Evolutionary conservation across 495 filamentous ascomycete species (phyloP), one percentile per base, ranked within the genome.

Genomic region (Filosporella fistucella): DNA sequence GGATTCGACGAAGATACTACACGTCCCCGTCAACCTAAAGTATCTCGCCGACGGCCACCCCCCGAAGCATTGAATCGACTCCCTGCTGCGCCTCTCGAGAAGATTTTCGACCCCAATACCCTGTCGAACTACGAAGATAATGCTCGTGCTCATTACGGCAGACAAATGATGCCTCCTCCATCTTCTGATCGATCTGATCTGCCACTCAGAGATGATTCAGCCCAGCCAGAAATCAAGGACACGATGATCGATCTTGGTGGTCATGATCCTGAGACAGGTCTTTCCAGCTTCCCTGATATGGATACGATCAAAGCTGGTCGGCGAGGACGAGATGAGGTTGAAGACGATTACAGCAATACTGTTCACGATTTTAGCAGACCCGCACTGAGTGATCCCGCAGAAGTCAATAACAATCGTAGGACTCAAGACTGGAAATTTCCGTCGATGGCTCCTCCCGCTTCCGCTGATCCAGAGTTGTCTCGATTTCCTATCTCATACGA

Each of bases 351-450:
- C 11, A 28, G 25, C 35, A 35, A 26, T 38, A 59, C 12, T 22
- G 35, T 38, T 21, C 51, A 61, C 12, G 62, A 76, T 47, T 72
- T 72, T 42, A 67, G 62, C 46, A 66, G 65, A 25, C 67, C 73
- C 22, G 68, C 75, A 7, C 52, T 74, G 21, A 76, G 68, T 52
- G 75, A 76, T 43, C 69, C 75, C 11, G 69, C 65, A 2, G 72
- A 74, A 49, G 55, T 66, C 4, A 72, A 70, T 30, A 56, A 63
- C 26, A 70, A 74, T 52, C 66, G 77, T 18, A 65, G 72, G 7
- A 78, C 78, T 0, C 71, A 77, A 35, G 80, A 84, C 33, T 83
- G 80, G 80, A 80, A 72, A 29, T 83, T 82, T 58, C 78, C 80
- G 3, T 25, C 39, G n/a, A 24, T 24, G 5, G 39, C 39, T 17